Conservation (phyloP, 495 filamentous ascomycete species). For the Cladorrhinum samala region DNA sequence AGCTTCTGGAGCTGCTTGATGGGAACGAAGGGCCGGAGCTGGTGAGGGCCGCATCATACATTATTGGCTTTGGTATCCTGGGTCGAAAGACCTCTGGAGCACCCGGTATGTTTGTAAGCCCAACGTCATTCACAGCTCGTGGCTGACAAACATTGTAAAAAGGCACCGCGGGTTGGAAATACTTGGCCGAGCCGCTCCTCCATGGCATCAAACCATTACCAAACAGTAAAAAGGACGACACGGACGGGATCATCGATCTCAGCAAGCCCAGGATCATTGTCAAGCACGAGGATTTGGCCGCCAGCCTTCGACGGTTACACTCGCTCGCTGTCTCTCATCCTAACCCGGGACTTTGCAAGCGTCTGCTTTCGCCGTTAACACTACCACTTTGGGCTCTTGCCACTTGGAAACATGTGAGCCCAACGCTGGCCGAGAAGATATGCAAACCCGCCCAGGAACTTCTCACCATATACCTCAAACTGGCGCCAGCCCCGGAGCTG, state of each 20-base stretch:
- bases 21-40: conserved; percentile 59
- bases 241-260: conserved; percentile 35
- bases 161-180: conserved; percentile 62
- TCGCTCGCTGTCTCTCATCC: conserved; percentile 60
- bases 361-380: conserved; percentile 57
- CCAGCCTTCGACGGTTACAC: conserved; percentile 51
- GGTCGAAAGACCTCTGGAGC: conserved; percentile 61
- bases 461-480: conserved; percentile 39
- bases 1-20: conserved; percentile 62
- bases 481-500: conserved; percentile 39
- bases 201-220: conserved; percentile 52
- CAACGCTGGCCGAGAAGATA: conserved; percentile 25
- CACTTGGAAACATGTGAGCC: conserved; percentile 39
- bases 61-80: conserved; percentile 68
- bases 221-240: background rate
- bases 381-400: conserved; percentile 65
- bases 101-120: conserved; percentile 42
- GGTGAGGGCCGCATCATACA: conserved; percentile 59
- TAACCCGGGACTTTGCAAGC: conserved; percentile 65
- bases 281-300: conserved; percentile 33
- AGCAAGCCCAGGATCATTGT: conserved; percentile 37
- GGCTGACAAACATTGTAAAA: conserved; percentile 1
- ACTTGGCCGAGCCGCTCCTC: conserved; percentile 61
- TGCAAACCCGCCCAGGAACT: conserved; percentile 35
- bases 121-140: background rate